Percentiles rank a stretch among this genome's conserved stretches.
Conservation (phyloP, 805 yeast genomes). For the Scheffersomyces stipitis region DNA sequence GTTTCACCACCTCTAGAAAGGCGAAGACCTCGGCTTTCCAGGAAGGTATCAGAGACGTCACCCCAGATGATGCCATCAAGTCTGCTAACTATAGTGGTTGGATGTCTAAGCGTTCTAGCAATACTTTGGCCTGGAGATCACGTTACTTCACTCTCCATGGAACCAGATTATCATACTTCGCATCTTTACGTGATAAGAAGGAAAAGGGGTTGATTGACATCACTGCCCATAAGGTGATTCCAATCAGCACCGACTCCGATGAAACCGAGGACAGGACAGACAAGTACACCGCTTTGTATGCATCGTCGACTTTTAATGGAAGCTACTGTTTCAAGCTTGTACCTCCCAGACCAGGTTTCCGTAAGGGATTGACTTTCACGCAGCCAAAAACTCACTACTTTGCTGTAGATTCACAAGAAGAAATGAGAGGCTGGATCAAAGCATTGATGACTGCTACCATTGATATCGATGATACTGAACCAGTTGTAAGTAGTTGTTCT, state of each 20-base stretch:
- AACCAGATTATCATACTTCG: constrained; percentile 86
- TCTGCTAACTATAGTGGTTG: constrained; percentile 84
- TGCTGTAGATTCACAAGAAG: constrained; percentile 89
- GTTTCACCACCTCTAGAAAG: constrained; percentile 48
- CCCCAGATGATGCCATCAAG: constrained; percentile 76
- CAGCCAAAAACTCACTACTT: constrained; percentile 95
- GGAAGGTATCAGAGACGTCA: constrained; percentile 79
- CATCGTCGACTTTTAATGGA: constrained; percentile 94
- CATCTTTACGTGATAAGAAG: constrained; percentile 69
- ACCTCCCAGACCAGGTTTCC: constrained; percentile 98
- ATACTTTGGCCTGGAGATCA: constrained; percentile 83
- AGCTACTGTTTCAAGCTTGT: constrained; percentile 86
- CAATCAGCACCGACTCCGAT: constrained; percentile 46
- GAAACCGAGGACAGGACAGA: constrained; percentile 67
- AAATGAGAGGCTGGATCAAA: constrained; percentile 93
- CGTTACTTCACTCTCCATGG: constrained; percentile 87
- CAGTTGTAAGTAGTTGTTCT: constrained; percentile 87
- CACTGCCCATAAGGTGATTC: constrained; percentile 88
- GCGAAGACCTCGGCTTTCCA: constrained; percentile 75
- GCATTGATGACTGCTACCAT: constrained; percentile 94
- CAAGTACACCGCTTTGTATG: constrained; percentile 79
- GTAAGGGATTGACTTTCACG: constrained; percentile 92
- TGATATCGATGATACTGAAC: constrained; percentile 89
- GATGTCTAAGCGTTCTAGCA: constrained; percentile 89
- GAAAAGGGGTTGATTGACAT: constrained; percentile 95